Evolutionary conservation across 306 rosid species (phyloP).

Genomic region (Pterocarpus macrocarpus): DNA sequence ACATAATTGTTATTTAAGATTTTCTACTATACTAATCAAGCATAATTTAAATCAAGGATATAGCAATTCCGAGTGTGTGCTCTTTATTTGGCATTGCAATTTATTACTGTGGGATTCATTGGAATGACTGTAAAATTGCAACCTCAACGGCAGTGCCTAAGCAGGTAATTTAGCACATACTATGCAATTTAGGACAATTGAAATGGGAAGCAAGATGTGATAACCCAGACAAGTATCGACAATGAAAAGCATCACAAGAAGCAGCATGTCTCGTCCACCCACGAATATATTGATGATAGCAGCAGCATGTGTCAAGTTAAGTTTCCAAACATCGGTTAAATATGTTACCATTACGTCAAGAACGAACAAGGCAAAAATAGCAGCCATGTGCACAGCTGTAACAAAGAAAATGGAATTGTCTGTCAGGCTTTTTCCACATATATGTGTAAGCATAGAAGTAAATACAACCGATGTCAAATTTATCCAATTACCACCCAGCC

Average conservation of each 20-base stretch:
- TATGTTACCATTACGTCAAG: conserved; percentile 35
- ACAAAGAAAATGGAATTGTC: no score
- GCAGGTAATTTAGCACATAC: neutral
- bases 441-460: no score
- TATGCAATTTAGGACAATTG: conserved; percentile 5
- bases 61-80: no score
- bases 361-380: neutral
- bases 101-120: no score
- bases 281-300: conserved; percentile 18
- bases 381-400: neutral
- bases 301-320: conserved; percentile 33
- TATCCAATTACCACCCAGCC: conserved; percentile 4
- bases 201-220: neutral
- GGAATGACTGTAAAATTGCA: no score
- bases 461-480: no score
- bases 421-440: no score
- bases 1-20: neutral
- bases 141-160: no score
- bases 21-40: neutral
- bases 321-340: conserved; percentile 22
- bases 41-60: neutral
- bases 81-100: no score
- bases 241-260: neutral
- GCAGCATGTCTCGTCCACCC: conserved; percentile 21
- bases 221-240: conserved; percentile 11